Conservation (phyloP, 2,329 filamentous ascomycete genomes). For the Didymella segeticola region DNA sequence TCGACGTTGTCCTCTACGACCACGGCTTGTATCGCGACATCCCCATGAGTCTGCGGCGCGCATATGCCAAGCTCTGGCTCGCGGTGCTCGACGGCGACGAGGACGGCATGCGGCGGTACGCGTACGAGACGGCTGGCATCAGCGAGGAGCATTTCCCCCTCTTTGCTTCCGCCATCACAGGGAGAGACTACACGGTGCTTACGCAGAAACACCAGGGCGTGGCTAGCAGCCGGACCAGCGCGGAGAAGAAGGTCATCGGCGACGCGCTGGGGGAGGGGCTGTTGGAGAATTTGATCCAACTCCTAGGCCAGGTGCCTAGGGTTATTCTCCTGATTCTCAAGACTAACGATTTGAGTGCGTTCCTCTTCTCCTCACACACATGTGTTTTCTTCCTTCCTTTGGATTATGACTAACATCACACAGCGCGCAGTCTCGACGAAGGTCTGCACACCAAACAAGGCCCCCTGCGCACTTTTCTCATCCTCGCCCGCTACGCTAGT, state of each 20-base stretch:
- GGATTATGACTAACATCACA: slow-evolving; percentile 17
- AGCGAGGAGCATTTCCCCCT: slow-evolving; percentile 90
- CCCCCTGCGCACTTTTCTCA: slow-evolving; percentile 67
- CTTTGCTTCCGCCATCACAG: slow-evolving; percentile 95
- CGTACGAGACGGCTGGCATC: slow-evolving; percentile 86
- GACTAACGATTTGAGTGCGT: slow-evolving; percentile 87
- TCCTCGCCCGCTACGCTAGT: slow-evolving; percentile 69
- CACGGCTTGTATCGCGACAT: slow-evolving; percentile 97
- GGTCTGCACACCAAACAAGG: slow-evolving; percentile 76
- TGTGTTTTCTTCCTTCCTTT: neutral
- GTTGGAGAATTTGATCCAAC: slow-evolving; percentile 83
- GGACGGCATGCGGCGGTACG: slow-evolving; percentile 83
- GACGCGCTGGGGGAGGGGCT: slow-evolving; percentile 85
- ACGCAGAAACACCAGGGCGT: slow-evolving; percentile 58
- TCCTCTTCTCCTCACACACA: neutral
- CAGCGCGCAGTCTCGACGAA: slow-evolving; percentile 86
- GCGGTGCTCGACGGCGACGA: slow-evolving; percentile 92
- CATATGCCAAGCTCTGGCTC: slow-evolving; percentile 97
- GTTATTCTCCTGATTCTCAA: slow-evolving; percentile 96
- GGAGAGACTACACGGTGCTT: slow-evolving; percentile 84
- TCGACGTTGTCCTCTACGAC: slow-evolving; percentile 95
- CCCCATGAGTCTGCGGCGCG: slow-evolving; percentile 75
- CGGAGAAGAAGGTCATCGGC: slow-evolving; percentile 88
- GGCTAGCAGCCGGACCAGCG: slow-evolving; percentile 65
- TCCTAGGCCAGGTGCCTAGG: slow-evolving; percentile 86